Percentiles rank a stretch among this genome's conserved stretches.
Evolutionary conservation across 2,329 filamentous ascomycete species (phyloP).

Genomic region (Phialophora expanda): DNA sequence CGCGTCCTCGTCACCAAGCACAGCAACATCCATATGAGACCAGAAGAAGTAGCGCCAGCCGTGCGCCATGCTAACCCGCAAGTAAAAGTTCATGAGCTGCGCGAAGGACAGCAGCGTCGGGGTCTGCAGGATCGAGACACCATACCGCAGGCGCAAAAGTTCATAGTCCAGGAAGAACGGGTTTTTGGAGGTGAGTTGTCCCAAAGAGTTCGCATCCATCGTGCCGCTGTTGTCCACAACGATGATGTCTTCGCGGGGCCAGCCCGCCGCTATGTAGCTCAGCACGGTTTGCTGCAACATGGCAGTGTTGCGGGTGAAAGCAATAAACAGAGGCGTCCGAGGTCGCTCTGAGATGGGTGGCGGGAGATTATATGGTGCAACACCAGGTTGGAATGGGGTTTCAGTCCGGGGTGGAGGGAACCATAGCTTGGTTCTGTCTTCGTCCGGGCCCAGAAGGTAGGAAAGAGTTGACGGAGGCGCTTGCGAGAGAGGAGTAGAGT

Average conservation of each 20-base stretch:
- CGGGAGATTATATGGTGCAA: constrained; percentile 1
- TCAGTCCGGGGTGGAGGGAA: not conserved
- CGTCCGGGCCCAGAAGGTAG: not conserved
- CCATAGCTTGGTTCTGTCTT: not conserved
- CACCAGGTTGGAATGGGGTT: not conserved
- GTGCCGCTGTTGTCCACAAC: constrained; percentile 66
- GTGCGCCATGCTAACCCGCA: constrained; percentile 53
- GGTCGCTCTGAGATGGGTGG: not conserved
- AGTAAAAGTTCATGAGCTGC: constrained; percentile 62
- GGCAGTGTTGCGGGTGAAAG: constrained; percentile 64
- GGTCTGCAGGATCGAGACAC: constrained; percentile 58
- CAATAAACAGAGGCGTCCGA: constrained; percentile 60
- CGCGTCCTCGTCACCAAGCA: constrained; percentile 50
- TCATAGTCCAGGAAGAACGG: constrained; percentile 63
- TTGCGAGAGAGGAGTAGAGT: too few species aligned
- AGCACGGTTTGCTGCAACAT: constrained; percentile 62
- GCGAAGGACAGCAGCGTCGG: constrained; percentile 61
- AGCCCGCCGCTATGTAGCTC: constrained; percentile 64
- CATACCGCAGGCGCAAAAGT: constrained; percentile 54
- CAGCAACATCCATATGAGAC: constrained; percentile 56
- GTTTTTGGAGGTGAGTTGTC: constrained; percentile 50
- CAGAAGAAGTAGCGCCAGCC: constrained; percentile 61
- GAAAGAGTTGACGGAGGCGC: not conserved
- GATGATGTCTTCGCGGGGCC: constrained; percentile 63
- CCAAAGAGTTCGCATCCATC: constrained; percentile 59